phyloP scores from a whole-genome alignment of 2,329 filamentous ascomycete genomes.

The Tolypocladium tropicale region DNA sequence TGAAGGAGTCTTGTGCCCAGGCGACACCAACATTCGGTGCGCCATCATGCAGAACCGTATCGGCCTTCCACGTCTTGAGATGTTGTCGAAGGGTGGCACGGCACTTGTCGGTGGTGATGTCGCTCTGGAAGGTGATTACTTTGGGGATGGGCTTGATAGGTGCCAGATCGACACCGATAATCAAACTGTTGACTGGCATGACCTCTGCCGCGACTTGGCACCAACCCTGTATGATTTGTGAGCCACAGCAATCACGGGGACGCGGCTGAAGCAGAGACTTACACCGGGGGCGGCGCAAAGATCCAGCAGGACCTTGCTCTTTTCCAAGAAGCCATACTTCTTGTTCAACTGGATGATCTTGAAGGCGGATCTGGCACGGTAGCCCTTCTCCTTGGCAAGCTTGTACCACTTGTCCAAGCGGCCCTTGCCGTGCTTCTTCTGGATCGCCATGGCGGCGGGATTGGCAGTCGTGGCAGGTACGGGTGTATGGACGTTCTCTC shows the following conservation, averaged over 20 bases:
- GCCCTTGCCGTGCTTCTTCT: slow-evolving; percentile 98
- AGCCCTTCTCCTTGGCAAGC: slow-evolving; percentile 96
- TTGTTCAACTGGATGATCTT: slow-evolving; percentile 98
- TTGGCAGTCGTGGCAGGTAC: neutral
- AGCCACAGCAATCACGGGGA: neutral
- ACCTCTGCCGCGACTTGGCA: slow-evolving; percentile 92
- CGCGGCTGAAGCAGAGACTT: slow-evolving; percentile 21
- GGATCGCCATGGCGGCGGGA: slow-evolving; percentile 65
- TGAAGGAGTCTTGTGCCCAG: slow-evolving; percentile 97
- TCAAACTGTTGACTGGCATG: slow-evolving; percentile 83
- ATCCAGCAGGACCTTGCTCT: slow-evolving; percentile 92
- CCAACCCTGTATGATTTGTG: slow-evolving; percentile 56
- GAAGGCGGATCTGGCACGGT: slow-evolving; percentile 90
- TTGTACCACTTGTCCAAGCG: slow-evolving; percentile 99
- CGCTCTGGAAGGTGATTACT: slow-evolving; percentile 91
- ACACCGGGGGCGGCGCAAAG: slow-evolving; percentile 93
- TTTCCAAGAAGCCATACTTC: slow-evolving; percentile 96
- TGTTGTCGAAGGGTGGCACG: slow-evolving; percentile 81
- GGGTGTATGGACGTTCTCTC: neutral
- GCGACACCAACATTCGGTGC: slow-evolving; percentile 96
- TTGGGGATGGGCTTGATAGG: slow-evolving; percentile 94
- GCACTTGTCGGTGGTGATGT: slow-evolving; percentile 96
- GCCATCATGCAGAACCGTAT: slow-evolving; percentile 92
- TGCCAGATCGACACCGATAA: slow-evolving; percentile 86
- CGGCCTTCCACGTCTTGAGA: slow-evolving; percentile 91